Conservation (phyloP, 2,329 filamentous ascomycete genomes). For the Ascochyta rabiei region DNA sequence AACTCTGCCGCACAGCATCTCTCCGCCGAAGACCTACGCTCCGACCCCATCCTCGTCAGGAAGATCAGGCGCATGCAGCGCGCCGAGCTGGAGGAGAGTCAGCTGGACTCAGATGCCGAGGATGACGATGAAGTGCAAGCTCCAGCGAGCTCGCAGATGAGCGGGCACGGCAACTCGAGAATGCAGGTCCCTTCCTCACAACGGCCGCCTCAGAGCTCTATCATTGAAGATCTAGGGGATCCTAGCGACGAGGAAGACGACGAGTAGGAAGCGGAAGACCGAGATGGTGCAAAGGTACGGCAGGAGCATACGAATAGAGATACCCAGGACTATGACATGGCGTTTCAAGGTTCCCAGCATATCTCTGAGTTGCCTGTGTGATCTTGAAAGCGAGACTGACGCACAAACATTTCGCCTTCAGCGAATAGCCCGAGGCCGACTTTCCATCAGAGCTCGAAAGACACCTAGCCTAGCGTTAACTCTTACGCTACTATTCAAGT, state of each 20-base stretch:
- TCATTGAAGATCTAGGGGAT: conserved; percentile 30
- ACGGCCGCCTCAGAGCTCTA: conserved; percentile 23
- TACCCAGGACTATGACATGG: neutral
- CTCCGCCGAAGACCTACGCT: conserved; percentile 34
- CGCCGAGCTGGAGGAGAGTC: conserved; percentile 29
- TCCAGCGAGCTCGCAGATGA: neutral
- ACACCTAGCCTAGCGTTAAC: too few relatives aligned
- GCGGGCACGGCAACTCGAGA: neutral
- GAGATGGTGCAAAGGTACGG: neutral
- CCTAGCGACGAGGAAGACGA: conserved; percentile 21
- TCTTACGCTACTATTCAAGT: neutral
- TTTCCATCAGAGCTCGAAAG: too few relatives aligned
- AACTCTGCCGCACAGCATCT: conserved; percentile 33
- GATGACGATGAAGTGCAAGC: conserved; percentile 15
- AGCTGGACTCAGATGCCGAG: conserved; percentile 38
- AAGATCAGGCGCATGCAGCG: conserved; percentile 47
- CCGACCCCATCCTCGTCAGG: conserved; percentile 42
- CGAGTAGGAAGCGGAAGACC: neutral
- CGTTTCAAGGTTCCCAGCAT: neutral
- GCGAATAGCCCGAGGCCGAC: too few relatives aligned
- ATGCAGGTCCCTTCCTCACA: conserved; percentile 13
- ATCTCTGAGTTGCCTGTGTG: neutral
- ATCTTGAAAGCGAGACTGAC: neutral
- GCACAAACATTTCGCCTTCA: neutral
- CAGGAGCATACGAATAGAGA: neutral